A percentile compares a stretch with the other conserved stretches of the same genome.
Conservation (phyloP, 2,329 filamentous ascomycete species). For the Myriosclerotinia scirpicola region DNA sequence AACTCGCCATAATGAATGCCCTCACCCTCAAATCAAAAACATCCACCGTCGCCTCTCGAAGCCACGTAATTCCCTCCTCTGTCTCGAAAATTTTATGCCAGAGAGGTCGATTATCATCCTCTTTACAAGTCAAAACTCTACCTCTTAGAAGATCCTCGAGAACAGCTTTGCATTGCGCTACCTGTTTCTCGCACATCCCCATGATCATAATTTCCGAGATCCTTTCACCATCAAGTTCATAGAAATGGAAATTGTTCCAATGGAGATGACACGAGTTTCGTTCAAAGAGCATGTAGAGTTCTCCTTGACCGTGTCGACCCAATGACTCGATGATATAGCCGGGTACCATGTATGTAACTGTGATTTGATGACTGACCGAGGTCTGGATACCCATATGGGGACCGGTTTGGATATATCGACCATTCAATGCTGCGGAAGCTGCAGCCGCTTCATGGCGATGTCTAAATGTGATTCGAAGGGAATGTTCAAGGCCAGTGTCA, state of each 20-base stretch:
- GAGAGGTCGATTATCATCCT: conserved; percentile 1
- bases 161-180: not conserved
- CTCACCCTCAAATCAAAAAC: not conserved
- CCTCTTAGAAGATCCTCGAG: not conserved
- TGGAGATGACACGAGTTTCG: not conserved
- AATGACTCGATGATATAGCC: not conserved
- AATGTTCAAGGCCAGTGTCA: not conserved
- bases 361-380: not conserved
- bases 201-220: not conserved
- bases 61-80: not conserved
- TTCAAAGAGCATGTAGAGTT: not conserved
- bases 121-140: not conserved
- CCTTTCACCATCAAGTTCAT: not conserved
- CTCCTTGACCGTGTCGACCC: not conserved
- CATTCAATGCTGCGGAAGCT: not conserved
- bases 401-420: not conserved
- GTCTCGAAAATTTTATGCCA: not conserved
- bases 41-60: not conserved
- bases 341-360: not conserved
- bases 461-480: not conserved
- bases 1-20: not conserved
- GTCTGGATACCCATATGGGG: not conserved
- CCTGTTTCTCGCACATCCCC: not conserved
- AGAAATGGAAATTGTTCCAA: not conserved
- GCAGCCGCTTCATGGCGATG: not conserved